phyloP scores from a whole-genome alignment of 208 protist genomes.

The Acanthamoeba sp. region DNA sequence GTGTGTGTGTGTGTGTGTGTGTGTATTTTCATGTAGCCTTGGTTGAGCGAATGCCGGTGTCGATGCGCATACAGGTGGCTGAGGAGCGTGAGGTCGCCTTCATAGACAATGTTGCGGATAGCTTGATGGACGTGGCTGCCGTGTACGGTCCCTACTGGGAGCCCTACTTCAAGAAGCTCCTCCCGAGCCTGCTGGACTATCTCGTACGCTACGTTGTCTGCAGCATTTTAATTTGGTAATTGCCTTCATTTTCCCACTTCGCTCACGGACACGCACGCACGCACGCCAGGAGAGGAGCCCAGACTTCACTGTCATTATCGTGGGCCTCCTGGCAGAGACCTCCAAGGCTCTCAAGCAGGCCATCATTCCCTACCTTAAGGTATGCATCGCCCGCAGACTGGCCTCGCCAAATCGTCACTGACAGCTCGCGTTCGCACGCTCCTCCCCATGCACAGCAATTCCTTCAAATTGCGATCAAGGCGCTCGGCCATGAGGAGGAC shows the following conservation, averaged over 20 bases:
- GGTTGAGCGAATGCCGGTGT: too few species aligned
- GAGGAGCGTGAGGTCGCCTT: slow-evolving; percentile 63
- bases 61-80: slow-evolving; percentile 1
- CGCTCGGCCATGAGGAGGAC: slow-evolving; percentile 7
- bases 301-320: slow-evolving; percentile 38
- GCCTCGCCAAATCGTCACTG: neutral
- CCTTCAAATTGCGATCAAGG: slow-evolving; percentile 46
- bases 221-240: too few species aligned
- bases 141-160: slow-evolving; percentile 45
- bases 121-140: slow-evolving; percentile 47
- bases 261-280: neutral
- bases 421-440: neutral
- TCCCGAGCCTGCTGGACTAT: slow-evolving; percentile 43
- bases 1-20: too few species aligned
- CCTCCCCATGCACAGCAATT: neutral
- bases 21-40: neutral
- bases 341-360: slow-evolving; percentile 57
- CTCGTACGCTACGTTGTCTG: neutral
- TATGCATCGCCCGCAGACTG: neutral
- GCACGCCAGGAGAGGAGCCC: neutral
- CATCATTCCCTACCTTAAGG: slow-evolving; percentile 59
- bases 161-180: slow-evolving; percentile 60
- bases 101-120: slow-evolving; percentile 27
- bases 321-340: slow-evolving; percentile 52
- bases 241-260: too few species aligned